Percentiles rank a stretch among this genome's conserved stretches.
Evolutionary conservation across 2,329 filamentous ascomycete species (phyloP).

Genomic region (Stagonosporopsis cucurbitacearum): DNA sequence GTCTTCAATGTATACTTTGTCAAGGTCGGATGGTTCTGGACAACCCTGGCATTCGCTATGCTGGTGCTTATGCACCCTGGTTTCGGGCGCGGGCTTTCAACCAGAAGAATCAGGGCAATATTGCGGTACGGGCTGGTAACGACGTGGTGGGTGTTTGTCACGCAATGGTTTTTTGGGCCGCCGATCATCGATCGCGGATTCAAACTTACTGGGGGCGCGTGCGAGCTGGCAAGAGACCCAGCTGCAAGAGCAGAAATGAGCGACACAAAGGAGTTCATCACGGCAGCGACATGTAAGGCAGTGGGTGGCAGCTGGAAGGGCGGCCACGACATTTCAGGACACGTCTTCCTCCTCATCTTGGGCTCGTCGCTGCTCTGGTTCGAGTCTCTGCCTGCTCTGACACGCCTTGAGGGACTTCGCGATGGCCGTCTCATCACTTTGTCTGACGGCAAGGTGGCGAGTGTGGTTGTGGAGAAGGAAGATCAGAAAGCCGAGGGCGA

Average conservation of each 20-base stretch:
- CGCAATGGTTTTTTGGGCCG: constrained; percentile 96
- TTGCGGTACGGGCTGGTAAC: constrained; percentile 77
- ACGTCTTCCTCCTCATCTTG: constrained; percentile 90
- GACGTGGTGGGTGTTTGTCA: constrained; percentile 80
- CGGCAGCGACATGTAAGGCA: constrained; percentile 80
- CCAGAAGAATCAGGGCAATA: constrained; percentile 62
- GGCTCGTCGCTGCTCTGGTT: constrained; percentile 82
- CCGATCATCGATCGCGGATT: constrained; percentile 90
- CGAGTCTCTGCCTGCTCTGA: constrained; percentile 72
- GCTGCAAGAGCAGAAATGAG: constrained; percentile 55
- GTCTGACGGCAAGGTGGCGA: constrained; percentile 66
- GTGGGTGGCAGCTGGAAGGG: constrained; percentile 85
- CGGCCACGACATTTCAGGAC: constrained; percentile 95
- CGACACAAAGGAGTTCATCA: constrained; percentile 63
- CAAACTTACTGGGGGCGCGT: constrained; percentile 84
- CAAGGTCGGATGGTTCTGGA: constrained; percentile 95
- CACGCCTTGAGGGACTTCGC: constrained; percentile 53
- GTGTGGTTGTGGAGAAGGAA: constrained; percentile 51
- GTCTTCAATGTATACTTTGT: constrained; percentile 92
- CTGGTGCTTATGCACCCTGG: constrained; percentile 74
- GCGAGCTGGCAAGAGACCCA: constrained; percentile 65
- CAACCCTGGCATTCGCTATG: constrained; percentile 73
- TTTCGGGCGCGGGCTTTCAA: constrained; percentile 53
- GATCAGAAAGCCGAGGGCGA: constrained; percentile 49
- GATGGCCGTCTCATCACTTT: constrained; percentile 73